These are phyloP conservation scores for Neurospora africana DNA, from an alignment of 495 filamentous ascomycete genomes.

Conservation along the genomic window DNA sequence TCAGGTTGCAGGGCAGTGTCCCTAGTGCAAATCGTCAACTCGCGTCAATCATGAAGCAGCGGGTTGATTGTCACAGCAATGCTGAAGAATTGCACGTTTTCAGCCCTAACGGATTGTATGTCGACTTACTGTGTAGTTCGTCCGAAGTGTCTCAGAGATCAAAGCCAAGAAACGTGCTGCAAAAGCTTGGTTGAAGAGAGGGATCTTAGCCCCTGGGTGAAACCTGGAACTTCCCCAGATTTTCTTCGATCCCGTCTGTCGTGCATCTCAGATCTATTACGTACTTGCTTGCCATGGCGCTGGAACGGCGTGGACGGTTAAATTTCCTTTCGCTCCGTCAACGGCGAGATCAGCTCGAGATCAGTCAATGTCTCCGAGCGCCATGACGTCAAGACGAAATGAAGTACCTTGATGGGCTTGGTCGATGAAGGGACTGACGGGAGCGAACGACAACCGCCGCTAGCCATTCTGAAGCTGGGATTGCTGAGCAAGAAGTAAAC, in stretches of 20 bases:
- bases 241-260: not conserved
- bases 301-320: not conserved
- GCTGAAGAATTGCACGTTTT: not conserved
- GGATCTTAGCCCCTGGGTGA: not conserved
- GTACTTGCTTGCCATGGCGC: not conserved
- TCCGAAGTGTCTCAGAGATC: not conserved
- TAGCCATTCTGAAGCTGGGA: not conserved
- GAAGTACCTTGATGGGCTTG: not conserved
- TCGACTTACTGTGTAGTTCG: not conserved
- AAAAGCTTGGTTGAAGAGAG: not conserved
- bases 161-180: not conserved
- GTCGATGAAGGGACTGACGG: not conserved
- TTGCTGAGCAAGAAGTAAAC: not conserved
- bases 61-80: not conserved
- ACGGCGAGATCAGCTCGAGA: not conserved
- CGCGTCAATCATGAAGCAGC: not conserved
- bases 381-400: slow-evolving; percentile 8
- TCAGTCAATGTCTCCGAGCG: not conserved
- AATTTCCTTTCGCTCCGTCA: not conserved
- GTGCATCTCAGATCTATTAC: not conserved
- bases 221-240: not conserved
- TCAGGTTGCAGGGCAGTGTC: not conserved
- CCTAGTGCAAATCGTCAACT: not conserved
- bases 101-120: not conserved
- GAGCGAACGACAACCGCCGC: not conserved